phyloP scores from a whole-genome alignment of 2,329 filamentous ascomycete genomes.

The Zasmidium cellare region DNA sequence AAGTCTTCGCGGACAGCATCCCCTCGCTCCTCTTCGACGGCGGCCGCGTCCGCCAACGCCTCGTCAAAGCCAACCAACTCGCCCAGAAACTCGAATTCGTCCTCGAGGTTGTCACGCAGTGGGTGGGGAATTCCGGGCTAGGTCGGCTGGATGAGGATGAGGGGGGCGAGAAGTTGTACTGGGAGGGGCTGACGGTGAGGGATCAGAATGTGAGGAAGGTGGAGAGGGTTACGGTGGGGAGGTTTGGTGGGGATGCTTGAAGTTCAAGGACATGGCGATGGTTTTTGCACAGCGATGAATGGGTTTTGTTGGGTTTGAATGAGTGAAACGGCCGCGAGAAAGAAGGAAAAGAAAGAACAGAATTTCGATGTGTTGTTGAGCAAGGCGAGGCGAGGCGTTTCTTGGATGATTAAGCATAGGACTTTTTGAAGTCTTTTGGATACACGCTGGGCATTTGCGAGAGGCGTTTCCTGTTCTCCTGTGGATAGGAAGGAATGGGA shows the following conservation, averaged over 20 bases:
- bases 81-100: conserved; percentile 74
- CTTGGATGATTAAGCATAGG: no score
- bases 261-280: neutral
- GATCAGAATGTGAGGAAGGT: conserved; percentile 43
- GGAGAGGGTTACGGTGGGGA: conserved; percentile 51
- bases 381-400: neutral
- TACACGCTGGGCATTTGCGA: neutral
- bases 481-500: no score
- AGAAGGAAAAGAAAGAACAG: no score
- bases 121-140: conserved; percentile 68
- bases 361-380: neutral
- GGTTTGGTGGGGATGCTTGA: conserved; percentile 45
- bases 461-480: neutral
- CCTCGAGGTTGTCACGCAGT: conserved; percentile 66
- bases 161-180: conserved; percentile 36
- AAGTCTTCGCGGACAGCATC: conserved; percentile 69
- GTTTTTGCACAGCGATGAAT: neutral
- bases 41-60: conserved; percentile 44
- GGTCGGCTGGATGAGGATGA: conserved; percentile 48
- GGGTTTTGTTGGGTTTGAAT: no score
- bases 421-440: neutral
- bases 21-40: conserved; percentile 69
- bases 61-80: conserved; percentile 72
- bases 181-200: conserved; percentile 45
- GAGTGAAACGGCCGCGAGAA: neutral